Percentiles rank a stretch among this genome's conserved stretches.
phyloP scores from a whole-genome alignment of 2,329 filamentous ascomycete genomes.

The Nigrospora sphaerica region DNA sequence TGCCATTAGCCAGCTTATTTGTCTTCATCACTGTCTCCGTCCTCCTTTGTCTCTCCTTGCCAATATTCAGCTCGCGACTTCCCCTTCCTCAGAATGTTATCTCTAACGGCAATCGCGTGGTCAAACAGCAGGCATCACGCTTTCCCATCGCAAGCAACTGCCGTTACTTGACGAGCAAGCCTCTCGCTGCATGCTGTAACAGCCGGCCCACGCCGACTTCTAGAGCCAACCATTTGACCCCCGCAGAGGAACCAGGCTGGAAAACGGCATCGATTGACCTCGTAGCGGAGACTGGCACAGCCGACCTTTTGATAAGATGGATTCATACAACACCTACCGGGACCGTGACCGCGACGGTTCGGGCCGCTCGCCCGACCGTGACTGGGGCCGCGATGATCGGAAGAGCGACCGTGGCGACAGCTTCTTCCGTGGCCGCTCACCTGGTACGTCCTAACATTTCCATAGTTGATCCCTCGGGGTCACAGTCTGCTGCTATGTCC shows the following conservation, averaged over 20 bases:
- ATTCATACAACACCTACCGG: conserved; percentile 47
- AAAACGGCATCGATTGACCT: too few relatives aligned
- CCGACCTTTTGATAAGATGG: conserved; percentile 29
- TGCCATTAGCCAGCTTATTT: conserved; percentile 15
- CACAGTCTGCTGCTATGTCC: not conserved
- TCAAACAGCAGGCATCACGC: conserved; percentile 38
- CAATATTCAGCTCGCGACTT: conserved; percentile 13
- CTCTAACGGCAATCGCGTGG: conserved; percentile 50
- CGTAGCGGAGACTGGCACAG: too few relatives aligned
- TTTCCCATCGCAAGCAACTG: conserved; percentile 7
- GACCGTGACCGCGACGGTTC: conserved; percentile 44
- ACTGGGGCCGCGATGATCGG: conserved; percentile 47
- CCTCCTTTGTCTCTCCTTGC: conserved; percentile 9
- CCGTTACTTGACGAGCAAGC: conserved; percentile 19
- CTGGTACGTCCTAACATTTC: conserved; percentile 46
- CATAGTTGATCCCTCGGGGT: not conserved
- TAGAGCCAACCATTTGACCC: not conserved
- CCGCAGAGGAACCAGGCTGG: too few relatives aligned
- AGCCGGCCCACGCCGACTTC: not conserved
- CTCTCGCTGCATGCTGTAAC: conserved; percentile 2
- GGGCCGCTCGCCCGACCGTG: conserved; percentile 48
- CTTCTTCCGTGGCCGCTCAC: conserved; percentile 62
- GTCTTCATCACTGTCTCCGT: conserved; percentile 3
- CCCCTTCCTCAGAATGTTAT: conserved; percentile 33
- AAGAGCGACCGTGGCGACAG: conserved; percentile 50